Base-by-base conservation (phyloP, 2,329 filamentous ascomycete species). In the Cladorrhinum sp. region DNA sequence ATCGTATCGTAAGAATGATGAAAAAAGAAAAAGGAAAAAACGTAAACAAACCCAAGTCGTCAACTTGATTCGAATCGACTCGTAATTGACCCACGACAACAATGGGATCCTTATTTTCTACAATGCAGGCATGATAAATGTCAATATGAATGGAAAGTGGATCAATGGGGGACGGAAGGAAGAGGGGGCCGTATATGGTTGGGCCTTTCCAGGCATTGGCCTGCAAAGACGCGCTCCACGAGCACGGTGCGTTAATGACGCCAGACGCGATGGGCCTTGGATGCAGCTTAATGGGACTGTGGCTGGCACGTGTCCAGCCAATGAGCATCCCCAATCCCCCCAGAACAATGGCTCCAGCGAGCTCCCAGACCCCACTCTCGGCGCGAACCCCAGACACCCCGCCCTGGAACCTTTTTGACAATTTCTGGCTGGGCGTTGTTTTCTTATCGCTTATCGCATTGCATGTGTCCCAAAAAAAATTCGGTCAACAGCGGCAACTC, bases 381-480 rank as follows among this genome's bases (percentile, higher is more conserved):
- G 53, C 26, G 18, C 26, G n/a, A 51, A 49, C 48, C 48, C 26
- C 20, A 49, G 42, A 16, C 56, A 50, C 24, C 48, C 20, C 42
- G 16, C 39, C 36, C 39, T 21, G 46, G 30, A 46, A n/a, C n/a
- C n/a, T n/a, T n/a, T n/a, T n/a, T n/a, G n/a, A n/a, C n/a, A n/a
- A n/a, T n/a, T n/a, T n/a, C n/a, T n/a, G n/a, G n/a, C n/a, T n/a
- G n/a, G n/a, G n/a, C n/a, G n/a, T n/a, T n/a, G 36, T n/a, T 46
- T 53, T 58, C 63, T 66, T 67, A 67, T 68, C 65, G 65, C 64
- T 68, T 68, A 68, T 68, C 67, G 55, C 14, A 12, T 49, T 39
- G 55, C 36, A 14, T 49, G 36, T 58, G 60, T 59, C 58, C 64
- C 64, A 67, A 64, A 68, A 62, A 68, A 68, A 60, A 63, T 65